Base-by-base conservation (phyloP, 2,329 filamentous ascomycete species). In the Phialophora expanda region DNA sequence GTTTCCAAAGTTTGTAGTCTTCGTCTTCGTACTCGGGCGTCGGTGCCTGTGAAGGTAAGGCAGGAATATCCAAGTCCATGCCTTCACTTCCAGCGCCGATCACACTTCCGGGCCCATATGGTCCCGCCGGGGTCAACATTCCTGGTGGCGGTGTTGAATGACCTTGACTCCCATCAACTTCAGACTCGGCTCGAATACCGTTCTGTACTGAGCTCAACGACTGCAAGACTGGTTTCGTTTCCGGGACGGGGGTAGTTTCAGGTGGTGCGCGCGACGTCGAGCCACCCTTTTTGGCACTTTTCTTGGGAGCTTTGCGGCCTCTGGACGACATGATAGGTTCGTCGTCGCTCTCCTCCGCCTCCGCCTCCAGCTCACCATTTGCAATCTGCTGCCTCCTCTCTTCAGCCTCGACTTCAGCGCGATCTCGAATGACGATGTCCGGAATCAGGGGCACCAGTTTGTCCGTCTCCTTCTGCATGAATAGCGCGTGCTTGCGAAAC, bases 311-410 rank as follows among this genome's bases (percentile, higher is more conserved):
- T 76, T 94, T 97, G 53, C 95, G 89, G 61, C 95, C 95, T 70
- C 95, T 87, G 57, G 94, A 97, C 65, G 95, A 95, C 91, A 98
- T 98, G 75, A 99, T 98, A 8, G 95, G 95, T 78, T 97, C 93
- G 75, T 98, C 94, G 74, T 98, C 94, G 72, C 93, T 97, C 77
- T 97, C 94, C 66, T 97, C 94, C 30, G 86, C 91, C 46, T 85
- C 91, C 72, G 94, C 92, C 70, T 73, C 71, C 12, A 92, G 87
- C 67, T 92, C 90, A 54, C 90, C 90, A 58, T 95, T 93, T 68
- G 93, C 84, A 67, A 86, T 91, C 73, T 96, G 92, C 76, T 95
- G 90, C 68, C 93, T 86, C 61, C 94, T 87, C 77, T 86, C 83
- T 72, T 95, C 91, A 17, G 91, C 91, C 79, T 99, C 95, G 6